These are phyloP conservation scores for Sisymbrium irio DNA, from an alignment of 345 rosid genomes.

Conservation along the genomic window DNA sequence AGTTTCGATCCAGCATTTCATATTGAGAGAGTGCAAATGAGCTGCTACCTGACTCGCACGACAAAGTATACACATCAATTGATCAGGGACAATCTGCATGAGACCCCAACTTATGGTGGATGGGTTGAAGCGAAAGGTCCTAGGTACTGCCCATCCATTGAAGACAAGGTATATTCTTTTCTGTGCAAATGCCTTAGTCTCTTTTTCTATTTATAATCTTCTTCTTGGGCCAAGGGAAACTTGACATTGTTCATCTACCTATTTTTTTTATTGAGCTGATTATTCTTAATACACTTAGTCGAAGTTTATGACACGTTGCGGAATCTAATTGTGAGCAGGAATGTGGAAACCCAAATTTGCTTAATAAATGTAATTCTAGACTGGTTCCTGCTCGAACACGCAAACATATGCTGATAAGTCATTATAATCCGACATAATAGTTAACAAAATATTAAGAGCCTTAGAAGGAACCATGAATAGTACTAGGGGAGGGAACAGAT, in stretches of 20 bases:
- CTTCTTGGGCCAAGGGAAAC: slow-evolving; percentile 1
- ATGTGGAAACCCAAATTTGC: slow-evolving; percentile 1
- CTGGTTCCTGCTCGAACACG: neutral
- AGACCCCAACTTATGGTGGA: slow-evolving; percentile 99
- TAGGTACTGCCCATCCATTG: slow-evolving; percentile 97
- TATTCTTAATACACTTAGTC: neutral
- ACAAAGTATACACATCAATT: slow-evolving; percentile 78
- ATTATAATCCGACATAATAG: neutral
- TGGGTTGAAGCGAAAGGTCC: slow-evolving; percentile 99
- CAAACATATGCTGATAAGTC: neutral
- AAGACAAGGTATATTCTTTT: slow-evolving; percentile 68
- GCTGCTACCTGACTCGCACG: slow-evolving; percentile 92
- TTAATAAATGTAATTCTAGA: slow-evolving; percentile 4
- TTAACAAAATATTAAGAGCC: slow-evolving; percentile 4
- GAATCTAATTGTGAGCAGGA: slow-evolving; percentile 3
- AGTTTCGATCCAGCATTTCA: slow-evolving; percentile 92
- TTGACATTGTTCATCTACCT: neutral
- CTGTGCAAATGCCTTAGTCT: neutral
- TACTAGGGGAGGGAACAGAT: neutral
- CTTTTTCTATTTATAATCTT: slow-evolving; percentile 2
- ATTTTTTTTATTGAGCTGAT: slow-evolving; percentile 5
- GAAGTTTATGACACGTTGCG: slow-evolving; percentile 8
- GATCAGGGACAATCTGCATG: slow-evolving; percentile 88
- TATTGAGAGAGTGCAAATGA: slow-evolving; percentile 89
- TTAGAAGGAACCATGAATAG: neutral